These are phyloP conservation scores for Nicotiana tomentosiformis DNA, from an alignment of 257 asterid genomes.

Conservation along the genomic window DNA sequence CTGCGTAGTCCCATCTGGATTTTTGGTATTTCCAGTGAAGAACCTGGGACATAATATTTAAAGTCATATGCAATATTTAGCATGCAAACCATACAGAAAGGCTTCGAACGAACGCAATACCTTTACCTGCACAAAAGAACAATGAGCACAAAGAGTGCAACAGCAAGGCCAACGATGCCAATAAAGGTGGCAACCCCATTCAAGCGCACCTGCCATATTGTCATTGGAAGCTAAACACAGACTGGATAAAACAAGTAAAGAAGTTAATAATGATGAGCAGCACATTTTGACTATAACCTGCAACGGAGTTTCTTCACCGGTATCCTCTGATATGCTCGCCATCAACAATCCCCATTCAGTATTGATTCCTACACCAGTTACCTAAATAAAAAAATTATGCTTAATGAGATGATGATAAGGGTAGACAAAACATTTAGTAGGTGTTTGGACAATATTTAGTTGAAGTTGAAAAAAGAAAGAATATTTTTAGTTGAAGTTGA, in stretches of 20 bases:
- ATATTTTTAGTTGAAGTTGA: background rate
- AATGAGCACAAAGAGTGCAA: conserved; percentile 67
- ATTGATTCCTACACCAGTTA: conserved; percentile 88
- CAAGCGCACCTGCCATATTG: conserved; percentile 66
- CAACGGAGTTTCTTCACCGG: conserved; percentile 96
- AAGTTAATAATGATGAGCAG: background rate
- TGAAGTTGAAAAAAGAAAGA: no score
- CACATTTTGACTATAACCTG: conserved; percentile 50
- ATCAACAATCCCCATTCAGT: conserved; percentile 98
- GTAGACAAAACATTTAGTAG: background rate
- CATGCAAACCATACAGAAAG: conserved; percentile 11
- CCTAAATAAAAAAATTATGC: conserved; percentile 31
- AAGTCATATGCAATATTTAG: conserved; percentile 4
- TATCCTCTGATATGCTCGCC: conserved; percentile 96
- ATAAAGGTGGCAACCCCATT: conserved; percentile 95
- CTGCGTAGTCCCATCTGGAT: conserved; percentile 73
- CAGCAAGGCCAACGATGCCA: conserved; percentile 86
- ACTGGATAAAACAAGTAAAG: background rate
- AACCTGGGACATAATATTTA: conserved; percentile 34
- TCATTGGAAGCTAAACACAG: background rate
- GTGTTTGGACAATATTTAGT: background rate
- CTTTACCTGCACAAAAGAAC: conserved; percentile 69
- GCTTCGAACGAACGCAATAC: background rate
- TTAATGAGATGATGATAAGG: conserved; percentile 4
- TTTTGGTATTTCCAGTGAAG: conserved; percentile 71